Evolutionary conservation across 176 grass and related monocot species (phyloP).

Genomic region (Triticum timopheevii): DNA sequence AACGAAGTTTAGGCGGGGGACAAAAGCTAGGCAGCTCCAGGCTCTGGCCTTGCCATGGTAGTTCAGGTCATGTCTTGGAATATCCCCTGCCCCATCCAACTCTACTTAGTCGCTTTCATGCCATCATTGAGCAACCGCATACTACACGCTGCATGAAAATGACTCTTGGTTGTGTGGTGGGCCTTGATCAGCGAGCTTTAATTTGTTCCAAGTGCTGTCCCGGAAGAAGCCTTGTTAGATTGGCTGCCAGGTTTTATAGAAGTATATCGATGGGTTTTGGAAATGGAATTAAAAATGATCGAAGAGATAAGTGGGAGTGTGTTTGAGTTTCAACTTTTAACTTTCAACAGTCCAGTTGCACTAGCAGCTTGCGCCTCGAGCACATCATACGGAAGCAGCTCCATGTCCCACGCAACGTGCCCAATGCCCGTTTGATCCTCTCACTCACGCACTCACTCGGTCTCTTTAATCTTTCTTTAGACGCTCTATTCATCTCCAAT

Average conservation of each 20-base stretch:
- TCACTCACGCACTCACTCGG: too few species aligned
- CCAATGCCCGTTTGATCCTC: too few species aligned
- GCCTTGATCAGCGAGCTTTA: background rate
- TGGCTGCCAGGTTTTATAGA: background rate
- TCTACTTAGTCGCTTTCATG: constrained; percentile 11
- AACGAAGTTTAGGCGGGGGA: background rate
- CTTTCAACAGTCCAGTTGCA: background rate
- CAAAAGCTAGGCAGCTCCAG: background rate
- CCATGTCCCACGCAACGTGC: too few species aligned
- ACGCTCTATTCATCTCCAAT: too few species aligned
- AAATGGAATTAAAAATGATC: background rate
- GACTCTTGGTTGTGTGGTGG: background rate
- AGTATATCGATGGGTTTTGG: background rate
- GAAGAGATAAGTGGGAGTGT: background rate
- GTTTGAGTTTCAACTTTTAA: background rate
- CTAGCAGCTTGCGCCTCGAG: too few species aligned
- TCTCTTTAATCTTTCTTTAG: too few species aligned
- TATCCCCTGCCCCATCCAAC: background rate
- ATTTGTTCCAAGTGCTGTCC: background rate
- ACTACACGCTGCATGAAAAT: background rate
- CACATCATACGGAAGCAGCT: too few species aligned
- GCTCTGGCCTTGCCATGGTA: background rate
- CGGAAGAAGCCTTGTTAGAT: background rate
- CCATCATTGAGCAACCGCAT: background rate
- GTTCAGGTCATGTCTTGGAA: constrained; percentile 11